Evolutionary conservation across 176 grass and related monocot species (phyloP), one percentile per base, ranked within the genome.

Genomic region (Oryza glaberrima): DNA sequence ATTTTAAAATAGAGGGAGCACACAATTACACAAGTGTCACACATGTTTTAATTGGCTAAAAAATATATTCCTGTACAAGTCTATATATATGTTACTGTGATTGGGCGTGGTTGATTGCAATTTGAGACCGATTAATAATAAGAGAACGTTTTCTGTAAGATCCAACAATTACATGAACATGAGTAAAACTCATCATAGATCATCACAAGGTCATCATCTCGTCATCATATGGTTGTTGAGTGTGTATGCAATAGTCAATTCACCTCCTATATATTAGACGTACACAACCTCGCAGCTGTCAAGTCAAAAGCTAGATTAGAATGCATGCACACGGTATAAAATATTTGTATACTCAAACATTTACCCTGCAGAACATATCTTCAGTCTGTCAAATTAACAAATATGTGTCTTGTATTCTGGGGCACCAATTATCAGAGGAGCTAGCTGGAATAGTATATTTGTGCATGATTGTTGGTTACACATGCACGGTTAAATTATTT

Each of bases 201-300:
- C 20, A 63, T 63, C 20, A 9, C 58, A 23, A 63, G 22, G 58
- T 63, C 58, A 63, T 63, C 58, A 63, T 20, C n/a, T 22, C 58
- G n/a, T 63, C 58, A 63, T 63, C 58, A 63, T 63, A 63, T 63
- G 58, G 58, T 63, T 63, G 58, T 63, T 63, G 58, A 63, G 58
- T 63, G 20, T 63, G 9, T 63, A 63, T 63, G 10, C 20, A 23
- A 23, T 23, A 63, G 58, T 63, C 58, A n/a, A 63, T 23, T 23
- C 58, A 23, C n/a, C 58, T 63, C 58, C 20, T 23, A 63, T 63
- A 63, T 63, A 23, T 23, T 63, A 63, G 56, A 60, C 56, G 19
- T 60, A 60, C 54, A 60, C 19, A 60, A 11, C 52, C 4, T 58
- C 17, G 15, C 52, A 58, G 52, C 19, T 23, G 58, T 63, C 58